These are phyloP conservation scores for Geosmithia morbida DNA, from an alignment of 2,329 filamentous ascomycete genomes.

Conservation along the genomic window DNA sequence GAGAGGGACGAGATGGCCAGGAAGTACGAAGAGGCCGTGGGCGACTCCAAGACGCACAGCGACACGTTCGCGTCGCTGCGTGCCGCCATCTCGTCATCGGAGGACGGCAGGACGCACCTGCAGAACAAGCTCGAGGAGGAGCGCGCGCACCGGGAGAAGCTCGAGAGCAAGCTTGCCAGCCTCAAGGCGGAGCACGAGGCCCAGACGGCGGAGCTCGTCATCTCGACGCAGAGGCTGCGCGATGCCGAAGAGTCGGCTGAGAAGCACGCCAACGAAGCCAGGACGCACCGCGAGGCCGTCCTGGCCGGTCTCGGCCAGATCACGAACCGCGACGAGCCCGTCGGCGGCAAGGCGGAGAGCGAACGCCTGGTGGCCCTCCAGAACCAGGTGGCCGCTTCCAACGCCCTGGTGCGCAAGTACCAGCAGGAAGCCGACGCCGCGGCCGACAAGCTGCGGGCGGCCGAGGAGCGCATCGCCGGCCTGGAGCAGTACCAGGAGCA, in stretches of 20 bases:
- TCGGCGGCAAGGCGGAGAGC: constrained; percentile 32
- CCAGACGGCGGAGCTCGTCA: constrained; percentile 62
- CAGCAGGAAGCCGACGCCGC: constrained; percentile 78
- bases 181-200: constrained; percentile 76
- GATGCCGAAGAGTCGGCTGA: constrained; percentile 84
- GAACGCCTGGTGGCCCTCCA: constrained; percentile 64
- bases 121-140: constrained; percentile 79
- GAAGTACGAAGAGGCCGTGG: constrained; percentile 52
- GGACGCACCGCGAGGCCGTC: constrained; percentile 70
- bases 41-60: constrained; percentile 54
- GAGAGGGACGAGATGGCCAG: constrained; percentile 68
- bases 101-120: constrained; percentile 59
- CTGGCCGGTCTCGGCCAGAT: constrained; percentile 71
- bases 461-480: constrained; percentile 92
- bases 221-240: constrained; percentile 55
- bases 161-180: constrained; percentile 62
- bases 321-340: constrained; percentile 34
- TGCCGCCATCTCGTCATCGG: constrained; percentile 64
- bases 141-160: constrained; percentile 54
- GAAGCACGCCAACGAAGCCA: constrained; percentile 75
- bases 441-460: constrained; percentile 76
- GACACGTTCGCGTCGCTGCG: constrained; percentile 62
- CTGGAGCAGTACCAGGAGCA: constrained; percentile 97
- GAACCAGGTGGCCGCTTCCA: constrained; percentile 65
- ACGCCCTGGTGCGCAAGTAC: constrained; percentile 70